Base-by-base conservation (phyloP, 2,329 filamentous ascomycete species). In the Ilyonectria destructans region DNA sequence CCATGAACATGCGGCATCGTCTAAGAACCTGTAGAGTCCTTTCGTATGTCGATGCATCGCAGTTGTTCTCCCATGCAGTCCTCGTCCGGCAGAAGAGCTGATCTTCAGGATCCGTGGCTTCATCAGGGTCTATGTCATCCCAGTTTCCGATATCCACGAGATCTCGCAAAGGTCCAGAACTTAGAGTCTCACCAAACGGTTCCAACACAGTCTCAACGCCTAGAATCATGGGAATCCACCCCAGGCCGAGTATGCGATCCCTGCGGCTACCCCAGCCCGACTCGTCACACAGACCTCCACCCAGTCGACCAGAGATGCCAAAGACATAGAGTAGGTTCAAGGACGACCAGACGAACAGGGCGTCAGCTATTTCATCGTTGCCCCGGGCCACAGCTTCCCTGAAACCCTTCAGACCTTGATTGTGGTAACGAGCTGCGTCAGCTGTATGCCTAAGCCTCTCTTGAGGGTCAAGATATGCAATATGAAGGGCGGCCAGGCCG, bases 141-240 rank as follows among this genome's bases (percentile, higher is more conserved):
- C 70, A 75, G 37, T 72, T 71, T 6, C 73, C 71, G 4, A 70
- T 21, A 26, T 40, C 45, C n/a, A 69, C 19, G 10, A 74, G 5
- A 1, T 5, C 8, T 0, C 12, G 26, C 54, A 75, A 43, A 3
- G 62, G 70, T 0, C 71, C 64, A 5, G n/a, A 26, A 6, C 49
- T 43, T 4, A 74, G 15, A 19, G 15, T 17, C 1, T 60, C 49
- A 19, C 69, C 55, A 3, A 55, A 45, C 2, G 69, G 70, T 2
- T 3, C 26, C 9, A 74, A 21, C 9, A 75, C 54, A n/a, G 68
- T 69, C 1, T 69, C 51, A 29, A 74, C 45, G 21, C 72, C 73
- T 10, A 62, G 70, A 10, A 71, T 55, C 70, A 74, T 75, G 1
- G 69, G 66, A 15, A 74, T 71, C 70, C 68, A 71, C 13, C 73